Evolutionary conservation across 2,329 filamentous ascomycete genomes (phyloP), one percentile per base, ranked within the genome.

Genomic region (Botrytis fabae): DNA sequence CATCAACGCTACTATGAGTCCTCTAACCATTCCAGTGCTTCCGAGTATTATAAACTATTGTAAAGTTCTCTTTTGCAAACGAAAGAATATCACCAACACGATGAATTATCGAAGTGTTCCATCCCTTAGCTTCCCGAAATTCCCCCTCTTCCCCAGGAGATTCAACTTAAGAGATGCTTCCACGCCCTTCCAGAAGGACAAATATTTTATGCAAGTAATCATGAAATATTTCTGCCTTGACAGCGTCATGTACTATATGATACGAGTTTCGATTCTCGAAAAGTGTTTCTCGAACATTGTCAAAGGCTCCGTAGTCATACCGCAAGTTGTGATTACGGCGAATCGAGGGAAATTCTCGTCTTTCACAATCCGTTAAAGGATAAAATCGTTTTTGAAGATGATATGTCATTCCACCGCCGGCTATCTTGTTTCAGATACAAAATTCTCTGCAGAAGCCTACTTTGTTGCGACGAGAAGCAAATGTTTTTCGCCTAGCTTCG

Each of bases 351-450:
- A 51, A 4, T 0, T 51, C 48, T 12, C 22, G 0, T 5, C 25
- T 51, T 51, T n/a, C 25, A 51, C 10, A 51, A 12, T 14, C 48
- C 48, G 14, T 51, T 12, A n/a, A 5, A n/a, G 25, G 10, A 51
- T n/a, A n/a, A 4, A 12, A 14, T 51, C 10, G 6, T 51, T 14
- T n/a, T 4, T 51, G 4, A n/a, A 6, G 10, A 10, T 12, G 48
- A 51, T n/a, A 10, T 4, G 1, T 5, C 10, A 9, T 12, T 4
- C 25, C n/a, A 4, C 4, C 1, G 3, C 22, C 12, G 10, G 22
- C 5, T 25, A 1, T 12, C 12, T 51, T 1, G 10, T 10, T 6
- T 5, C 4, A 0, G 10, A n/a, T 6, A 51, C 0, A 25, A 5
- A 51, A 10, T n/a, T n/a, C 22, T 51, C 48, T n/a, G 10, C 48